These are phyloP conservation scores for Carpinus viminea DNA, from an alignment of 306 rosid species.

Conservation along the genomic window DNA sequence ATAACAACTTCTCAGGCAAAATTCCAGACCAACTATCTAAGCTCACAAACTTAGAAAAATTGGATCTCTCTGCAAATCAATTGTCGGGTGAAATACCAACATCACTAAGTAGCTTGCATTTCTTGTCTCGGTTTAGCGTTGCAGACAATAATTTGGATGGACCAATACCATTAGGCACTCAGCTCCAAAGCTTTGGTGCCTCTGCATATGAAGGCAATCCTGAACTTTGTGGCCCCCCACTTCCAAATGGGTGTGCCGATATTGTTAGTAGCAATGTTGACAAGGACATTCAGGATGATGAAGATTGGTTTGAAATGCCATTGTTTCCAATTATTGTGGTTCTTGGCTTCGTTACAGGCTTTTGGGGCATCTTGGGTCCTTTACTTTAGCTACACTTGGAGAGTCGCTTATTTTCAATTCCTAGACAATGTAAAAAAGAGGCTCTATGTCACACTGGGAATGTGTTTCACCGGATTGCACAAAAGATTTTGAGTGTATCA, in stretches of 20 bases:
- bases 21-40: constrained; percentile 15
- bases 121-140: constrained; percentile 9
- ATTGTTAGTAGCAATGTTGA: too few relatives aligned
- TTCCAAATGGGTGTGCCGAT: not conserved
- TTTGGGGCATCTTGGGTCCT: constrained; percentile 15
- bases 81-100: constrained; percentile 20
- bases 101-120: not conserved
- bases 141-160: constrained; percentile 1
- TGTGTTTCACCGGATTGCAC: not conserved
- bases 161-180: constrained; percentile 8
- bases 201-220: constrained; percentile 9
- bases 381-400: not conserved
- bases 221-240: constrained; percentile 5
- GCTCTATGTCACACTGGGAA: not conserved
- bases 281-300: not conserved
- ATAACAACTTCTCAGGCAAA: not conserved
- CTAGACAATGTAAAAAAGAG: not conserved
- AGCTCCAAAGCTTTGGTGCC: not conserved
- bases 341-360: constrained; percentile 4
- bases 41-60: constrained; percentile 7
- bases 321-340: not conserved
- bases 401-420: not conserved
- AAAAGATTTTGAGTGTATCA: not conserved
- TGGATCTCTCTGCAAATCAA: constrained; percentile 1
- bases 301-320: not conserved